Base-by-base conservation (phyloP, 306 rosid genomes). In the Begonia fuchsioides region DNA sequence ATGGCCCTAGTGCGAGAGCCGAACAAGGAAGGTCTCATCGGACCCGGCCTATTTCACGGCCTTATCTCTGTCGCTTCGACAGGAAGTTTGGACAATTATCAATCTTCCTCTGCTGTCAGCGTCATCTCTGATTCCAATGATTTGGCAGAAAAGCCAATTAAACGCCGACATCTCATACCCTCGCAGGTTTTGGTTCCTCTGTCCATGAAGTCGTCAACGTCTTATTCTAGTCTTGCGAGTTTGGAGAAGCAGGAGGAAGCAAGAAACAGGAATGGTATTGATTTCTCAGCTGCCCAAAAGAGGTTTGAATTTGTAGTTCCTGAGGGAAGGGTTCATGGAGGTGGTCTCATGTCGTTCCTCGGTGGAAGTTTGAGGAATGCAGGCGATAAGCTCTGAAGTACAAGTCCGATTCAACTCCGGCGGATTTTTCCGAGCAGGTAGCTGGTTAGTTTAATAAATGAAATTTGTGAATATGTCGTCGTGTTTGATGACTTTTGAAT, bases 41-140 rank as follows among this genome's bases (percentile, higher is more conserved):
- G 92, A 10, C 79, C 98, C 0, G 83, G 95, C 43, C 82, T 90
- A 17, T 90, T 90, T 72, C 83, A 76, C 3, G 95, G 94, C 39
- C 83, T 90, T 16, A 94, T 90, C 10, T 74, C 83, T 51, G 65
- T 68, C 16, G 69, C 72, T 47, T 83, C 93, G 59, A 69, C 62
- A 9, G 48, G 76, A 17, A 69, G 90, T 52, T 67, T 76, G 49
- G 88, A 81, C 39, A 80, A 74, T 76, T 53, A 57, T 49, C 43
- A 76, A 54, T 77, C 94, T 62, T 75, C 86, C 32, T 81, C 95
- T 12, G 79, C 76, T 3, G 61, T 63, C 47, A 79, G 94, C 59
- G 75, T 59, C 38, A 75, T 71, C 15, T 80, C 94, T 8, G 90
- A 73, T 48, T 64, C 85, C 51, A 62, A 66, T 4, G 84, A 76